Conservation (phyloP, 2,329 filamentous ascomycete genomes). For the Hirsutella thompsonii region DNA sequence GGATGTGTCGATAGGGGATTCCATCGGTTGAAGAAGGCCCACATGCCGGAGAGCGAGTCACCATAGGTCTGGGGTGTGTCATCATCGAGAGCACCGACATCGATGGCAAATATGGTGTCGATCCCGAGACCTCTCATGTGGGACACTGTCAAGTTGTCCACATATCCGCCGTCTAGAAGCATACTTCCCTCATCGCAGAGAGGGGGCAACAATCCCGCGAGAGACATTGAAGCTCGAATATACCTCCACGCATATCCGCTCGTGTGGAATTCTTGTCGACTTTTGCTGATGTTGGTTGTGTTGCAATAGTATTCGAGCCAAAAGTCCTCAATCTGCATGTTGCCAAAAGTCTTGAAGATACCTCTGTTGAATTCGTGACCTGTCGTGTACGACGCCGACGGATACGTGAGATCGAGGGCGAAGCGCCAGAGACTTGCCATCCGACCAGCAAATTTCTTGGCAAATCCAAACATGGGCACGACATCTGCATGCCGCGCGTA, state of each 20-base stretch:
- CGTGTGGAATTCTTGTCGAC: conserved; percentile 81
- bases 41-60: conserved; percentile 86
- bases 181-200: conserved; percentile 95
- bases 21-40: conserved; percentile 93
- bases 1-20: conserved; percentile 83
- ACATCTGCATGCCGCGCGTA: conserved; percentile 95
- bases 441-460: conserved; percentile 95
- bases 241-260: conserved; percentile 97
- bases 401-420: conserved; percentile 88
- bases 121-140: conserved; percentile 95
- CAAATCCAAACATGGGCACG: conserved; percentile 90
- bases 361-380: conserved; percentile 98
- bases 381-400: conserved; percentile 91
- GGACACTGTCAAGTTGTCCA: conserved; percentile 91
- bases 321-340: conserved; percentile 96
- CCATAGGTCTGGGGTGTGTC: conserved; percentile 85
- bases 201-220: conserved; percentile 83
- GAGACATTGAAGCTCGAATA: conserved; percentile 89
- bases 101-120: conserved; percentile 88
- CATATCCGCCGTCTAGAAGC: conserved; percentile 90
- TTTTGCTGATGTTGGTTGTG: conserved; percentile 96
- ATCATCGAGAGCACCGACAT: conserved; percentile 87
- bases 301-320: conserved; percentile 99
- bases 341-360: conserved; percentile 96
- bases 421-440: conserved; percentile 99